Base-by-base conservation (phyloP, 2,329 filamentous ascomycete genomes). In the Verticillium isaacii region DNA sequence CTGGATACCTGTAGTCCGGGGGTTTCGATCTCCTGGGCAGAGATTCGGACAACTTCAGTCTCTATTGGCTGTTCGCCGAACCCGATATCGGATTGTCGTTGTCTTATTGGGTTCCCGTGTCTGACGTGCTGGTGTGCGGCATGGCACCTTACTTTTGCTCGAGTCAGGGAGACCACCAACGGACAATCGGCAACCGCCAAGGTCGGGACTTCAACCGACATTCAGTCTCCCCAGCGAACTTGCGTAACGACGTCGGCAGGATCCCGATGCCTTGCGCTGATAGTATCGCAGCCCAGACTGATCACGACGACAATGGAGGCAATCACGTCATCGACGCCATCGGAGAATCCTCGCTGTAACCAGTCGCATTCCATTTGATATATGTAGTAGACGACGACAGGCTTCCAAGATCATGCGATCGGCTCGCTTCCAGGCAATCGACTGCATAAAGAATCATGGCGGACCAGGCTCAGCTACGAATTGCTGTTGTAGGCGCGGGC, bases 401-500 rank as follows among this genome's bases (percentile, higher is more conserved):
- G n/a, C 45, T 50, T 23, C 23, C 45, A 50, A 11, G n/a, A n/a
- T 5, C 19, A 50, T 50, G 9, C 19, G 23, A 11, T n/a, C n/a
- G 23, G 11, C 45, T 50, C 8, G n/a, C 6, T 19, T 11, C 17
- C n/a, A 50, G 19, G n/a, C 45, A 50, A 50, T n/a, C 39, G 39
- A 50, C 14, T 17, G 39, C 39, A 41, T 41, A 14, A 41, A 14
- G 19, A n/a, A 50, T 7, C 19, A 50, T 50, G 45, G 19, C 63
- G 37, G 68, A 50, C 45, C 45, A 50, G n/a, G n/a, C n/a, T 23
- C 45, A 70, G 37, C 69, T 81, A 57, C 70, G 73, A 9, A 72
- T 84, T 6, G 77, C 80, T 45, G 80, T 84, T 55, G 71, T 78
- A 2, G 82, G 82, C 32, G 81, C 79, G 29, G 81, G 81, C 23